Evolutionary conservation across 192 early-diverging fungal species (phyloP).

Genomic region (Radiomyces spectabilis): DNA sequence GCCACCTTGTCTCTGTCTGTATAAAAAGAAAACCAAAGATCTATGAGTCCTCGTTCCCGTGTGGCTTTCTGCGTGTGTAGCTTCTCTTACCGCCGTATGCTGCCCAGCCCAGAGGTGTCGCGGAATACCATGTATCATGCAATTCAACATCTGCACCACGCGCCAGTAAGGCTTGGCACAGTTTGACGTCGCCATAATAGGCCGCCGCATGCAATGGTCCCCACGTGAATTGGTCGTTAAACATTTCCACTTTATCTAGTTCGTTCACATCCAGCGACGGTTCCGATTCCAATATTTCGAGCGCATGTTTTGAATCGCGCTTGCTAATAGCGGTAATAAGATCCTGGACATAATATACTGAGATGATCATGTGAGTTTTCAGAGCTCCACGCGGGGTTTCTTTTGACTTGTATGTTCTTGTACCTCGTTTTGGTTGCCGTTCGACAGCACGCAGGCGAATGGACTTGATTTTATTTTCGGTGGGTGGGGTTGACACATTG

Average conservation of each 20-base stretch:
- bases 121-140: slow-evolving; percentile 77
- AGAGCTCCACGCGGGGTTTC: background rate
- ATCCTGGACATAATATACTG: background rate
- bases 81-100: slow-evolving; percentile 56
- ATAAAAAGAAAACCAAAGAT: background rate
- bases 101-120: slow-evolving; percentile 85
- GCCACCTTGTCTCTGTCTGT: slow-evolving; percentile 53
- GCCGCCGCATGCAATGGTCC: slow-evolving; percentile 77
- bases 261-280: slow-evolving; percentile 13
- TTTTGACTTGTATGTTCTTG: background rate
- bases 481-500: background rate
- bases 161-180: slow-evolving; percentile 60
- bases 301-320: background rate
- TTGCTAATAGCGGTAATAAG: slow-evolving; percentile 10
- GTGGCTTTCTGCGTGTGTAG: background rate
- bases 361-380: background rate
- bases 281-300: slow-evolving; percentile 10
- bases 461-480: background rate
- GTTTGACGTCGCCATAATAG: slow-evolving; percentile 67
- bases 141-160: slow-evolving; percentile 74
- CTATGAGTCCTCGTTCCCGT: background rate
- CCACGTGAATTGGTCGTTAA: slow-evolving; percentile 71
- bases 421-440: background rate
- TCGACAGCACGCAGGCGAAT: background rate
- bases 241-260: slow-evolving; percentile 19